These are phyloP conservation scores for Arxiozyma bovina DNA, from an alignment of 1,139 yeast genomes.

Conservation along the genomic window DNA sequence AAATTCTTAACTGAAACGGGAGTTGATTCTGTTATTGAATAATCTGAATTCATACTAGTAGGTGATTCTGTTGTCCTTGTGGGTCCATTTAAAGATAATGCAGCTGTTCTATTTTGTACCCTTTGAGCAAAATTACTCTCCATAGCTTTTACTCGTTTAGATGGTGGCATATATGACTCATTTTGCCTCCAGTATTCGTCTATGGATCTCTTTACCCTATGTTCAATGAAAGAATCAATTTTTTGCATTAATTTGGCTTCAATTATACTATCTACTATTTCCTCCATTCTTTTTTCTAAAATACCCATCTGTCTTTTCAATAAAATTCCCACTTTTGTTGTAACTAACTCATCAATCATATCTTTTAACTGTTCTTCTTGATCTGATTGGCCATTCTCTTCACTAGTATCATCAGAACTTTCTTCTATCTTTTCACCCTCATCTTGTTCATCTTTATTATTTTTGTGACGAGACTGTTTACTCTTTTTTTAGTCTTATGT, in stretches of 20 bases:
- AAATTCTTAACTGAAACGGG: not conserved
- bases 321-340: conserved; percentile 15
- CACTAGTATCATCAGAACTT: conserved; percentile 10
- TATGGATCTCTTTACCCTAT: conserved; percentile 3
- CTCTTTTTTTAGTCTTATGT: not conserved
- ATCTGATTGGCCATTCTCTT: conserved; percentile 6
- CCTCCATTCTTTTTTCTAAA: conserved; percentile 13
- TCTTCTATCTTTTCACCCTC: conserved; percentile 7
- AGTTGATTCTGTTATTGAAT: not conserved
- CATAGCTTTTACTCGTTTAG: not conserved
- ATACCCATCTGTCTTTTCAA: conserved; percentile 14
- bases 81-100: not conserved
- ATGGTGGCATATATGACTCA: not conserved
- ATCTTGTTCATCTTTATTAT: conserved; percentile 5
- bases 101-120: not conserved
- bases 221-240: conserved; percentile 5
- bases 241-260: conserved; percentile 6
- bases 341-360: conserved; percentile 26
- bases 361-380: conserved; percentile 23
- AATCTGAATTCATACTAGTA: not conserved
- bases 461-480: not conserved
- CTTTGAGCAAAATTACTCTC: conserved; percentile 2
- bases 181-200: not conserved
- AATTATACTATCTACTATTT: conserved; percentile 12
- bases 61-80: not conserved